Evolutionary conservation across 345 rosid genomes (phyloP).

Genomic region (Sonneratia alba): DNA sequence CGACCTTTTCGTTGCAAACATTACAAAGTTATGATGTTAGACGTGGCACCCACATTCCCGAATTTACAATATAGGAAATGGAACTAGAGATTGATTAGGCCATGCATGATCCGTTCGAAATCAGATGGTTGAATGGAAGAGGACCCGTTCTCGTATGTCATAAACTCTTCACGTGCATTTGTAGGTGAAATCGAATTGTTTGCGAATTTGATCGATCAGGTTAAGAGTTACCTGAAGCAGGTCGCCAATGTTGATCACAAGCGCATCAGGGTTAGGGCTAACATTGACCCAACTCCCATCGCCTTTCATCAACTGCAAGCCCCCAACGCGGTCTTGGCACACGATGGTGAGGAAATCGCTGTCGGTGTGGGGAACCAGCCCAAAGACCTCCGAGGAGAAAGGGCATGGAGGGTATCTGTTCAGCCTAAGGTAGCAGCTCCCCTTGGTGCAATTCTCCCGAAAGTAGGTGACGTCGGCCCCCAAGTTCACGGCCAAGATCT

Average conservation of each 20-base stretch:
- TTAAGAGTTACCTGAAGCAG: constrained; percentile 40
- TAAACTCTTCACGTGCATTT: no score
- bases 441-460: background rate
- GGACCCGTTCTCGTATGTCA: no score
- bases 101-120: no score
- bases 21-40: no score
- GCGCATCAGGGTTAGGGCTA: constrained; percentile 46
- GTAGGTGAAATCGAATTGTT: no score
- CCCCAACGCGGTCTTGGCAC: constrained; percentile 54
- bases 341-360: constrained; percentile 53
- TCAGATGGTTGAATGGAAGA: no score
- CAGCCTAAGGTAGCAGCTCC: constrained; percentile 30
- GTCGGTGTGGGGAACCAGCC: constrained; percentile 77
- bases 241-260: constrained; percentile 59
- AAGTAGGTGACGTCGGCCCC: background rate
- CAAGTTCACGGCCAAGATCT: background rate
- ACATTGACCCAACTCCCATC: constrained; percentile 57
- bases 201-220: no score
- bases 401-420: constrained; percentile 75
- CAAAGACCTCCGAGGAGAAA: constrained; percentile 33
- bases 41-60: no score
- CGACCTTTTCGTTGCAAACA: no score
- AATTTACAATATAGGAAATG: no score
- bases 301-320: constrained; percentile 46
- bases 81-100: no score